Base-by-base conservation (phyloP, 2,329 filamentous ascomycete genomes). In the Exophiala viscosa region DNA sequence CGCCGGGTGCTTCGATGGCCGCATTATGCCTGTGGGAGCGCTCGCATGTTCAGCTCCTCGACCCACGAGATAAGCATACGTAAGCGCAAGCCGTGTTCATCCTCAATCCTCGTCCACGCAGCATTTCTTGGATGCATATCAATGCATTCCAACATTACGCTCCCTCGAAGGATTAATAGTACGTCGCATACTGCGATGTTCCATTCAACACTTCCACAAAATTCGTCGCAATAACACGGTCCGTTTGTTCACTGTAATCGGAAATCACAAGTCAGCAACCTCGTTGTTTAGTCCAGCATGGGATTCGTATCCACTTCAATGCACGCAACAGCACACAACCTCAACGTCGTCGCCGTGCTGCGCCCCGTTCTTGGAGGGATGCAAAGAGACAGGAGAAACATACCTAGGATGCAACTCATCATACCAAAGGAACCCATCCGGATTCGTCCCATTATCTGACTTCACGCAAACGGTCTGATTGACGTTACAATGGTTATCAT, bases 341-440 rank as follows among this genome's bases (percentile, higher is more conserved):
- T 28, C 23, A 7, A 5, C 23, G 8, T 28, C 23, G 3, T 4
- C n/a, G n/a, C n/a, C n/a, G n/a, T n/a, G n/a, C 2, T 28, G 3
- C 23, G 3, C 23, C 23, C 8, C 23, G 23, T 1, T 1, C 8
- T n/a, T n/a, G n/a, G n/a, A 28, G 23, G 2, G 8, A 28, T 28
- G 23, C 2, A 28, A 28, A 28, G 23, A 28, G 23, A 28, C 23
- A 28, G 10, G n/a, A 7, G 33, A 6, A 18, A 41, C 46, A 40
- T 45, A 58, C 28, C 82, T 84, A 0, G 86, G 86, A 71, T 92
- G 88, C 64, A 91, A 67, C 64, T 84, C 80, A 68, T 92, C 60
- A 40, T 44, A 58, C 58, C 58, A 60, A 50, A 60, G 40, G 36
- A 59, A 59, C 11, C 52, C 57, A 48, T 62, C 58, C 2, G 50